phyloP scores from a whole-genome alignment of 345 rosid species.

The Lenwebbia sp. region DNA sequence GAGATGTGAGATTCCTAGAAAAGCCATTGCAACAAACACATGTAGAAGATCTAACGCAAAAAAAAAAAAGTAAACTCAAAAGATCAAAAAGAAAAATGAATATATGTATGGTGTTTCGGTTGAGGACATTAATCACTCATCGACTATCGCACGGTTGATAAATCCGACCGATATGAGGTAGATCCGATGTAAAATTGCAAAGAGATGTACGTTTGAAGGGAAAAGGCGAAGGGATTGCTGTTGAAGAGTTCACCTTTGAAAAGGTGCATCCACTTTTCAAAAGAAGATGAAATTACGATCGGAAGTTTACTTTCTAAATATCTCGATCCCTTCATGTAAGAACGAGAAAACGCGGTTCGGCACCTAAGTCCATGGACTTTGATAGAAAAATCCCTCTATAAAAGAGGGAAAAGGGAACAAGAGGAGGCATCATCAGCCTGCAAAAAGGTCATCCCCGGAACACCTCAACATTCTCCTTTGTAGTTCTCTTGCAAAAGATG shows the following conservation, averaged over 20 bases:
- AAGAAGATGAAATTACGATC: background rate
- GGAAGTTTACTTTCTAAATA: background rate
- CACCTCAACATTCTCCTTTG: background rate
- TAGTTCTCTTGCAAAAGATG: background rate
- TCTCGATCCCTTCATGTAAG: background rate
- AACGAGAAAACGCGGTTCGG: background rate
- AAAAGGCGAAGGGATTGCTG: background rate
- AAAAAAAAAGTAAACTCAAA: background rate
- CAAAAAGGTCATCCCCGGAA: background rate
- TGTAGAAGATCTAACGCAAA: background rate
- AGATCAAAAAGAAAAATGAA: background rate
- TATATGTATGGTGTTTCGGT: background rate
- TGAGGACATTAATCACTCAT: background rate
- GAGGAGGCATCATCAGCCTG: background rate
- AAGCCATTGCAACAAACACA: background rate
- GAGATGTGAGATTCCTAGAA: background rate
- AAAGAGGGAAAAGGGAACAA: background rate
- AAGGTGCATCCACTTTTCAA: background rate
- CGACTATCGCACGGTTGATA: background rate
- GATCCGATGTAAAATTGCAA: background rate
- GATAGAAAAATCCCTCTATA: background rate
- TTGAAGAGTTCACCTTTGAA: background rate
- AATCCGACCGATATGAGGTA: background rate
- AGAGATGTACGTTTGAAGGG: background rate
- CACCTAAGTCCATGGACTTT: too few relatives aligned